Base-by-base conservation (phyloP, 768 basidiomycete genomes). In the Tricholoma bakamatsutake region DNA sequence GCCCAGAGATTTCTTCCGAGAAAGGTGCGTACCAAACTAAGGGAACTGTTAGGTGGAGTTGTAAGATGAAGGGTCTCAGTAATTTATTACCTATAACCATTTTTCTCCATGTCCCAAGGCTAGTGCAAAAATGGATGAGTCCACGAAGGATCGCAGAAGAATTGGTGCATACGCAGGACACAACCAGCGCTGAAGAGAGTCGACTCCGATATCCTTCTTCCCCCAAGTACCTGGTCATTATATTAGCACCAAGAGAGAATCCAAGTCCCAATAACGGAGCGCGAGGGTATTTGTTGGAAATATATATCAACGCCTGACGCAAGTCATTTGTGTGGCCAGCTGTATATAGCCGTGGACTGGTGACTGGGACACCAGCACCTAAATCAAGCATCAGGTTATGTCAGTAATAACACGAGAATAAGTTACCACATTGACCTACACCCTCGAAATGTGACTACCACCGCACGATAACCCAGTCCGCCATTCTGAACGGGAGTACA, bases 181-280 rank as follows among this genome's bases (percentile, higher is more conserved):
- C 64, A 31, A 73, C 77, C 66, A 78, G 80, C 27, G 76, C 85
- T 4, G 79, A 79, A 34, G 62, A 66, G 18, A 88, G 67, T 47
- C 82, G 76, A 65, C 81, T 78, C n/a, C 70, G 58, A 35, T 73
- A 73, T 6, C 85, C 82, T 63, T 90, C 84, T 67, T 90, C 83
- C 3, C 85, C 88, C 42, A 90, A 68, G 65, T 90, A 91, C 52
- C 87, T 78, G 15, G 88, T 83, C 61, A 93, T 70, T 35, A 93
- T 82, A 65, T 85, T 87, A 21, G 90, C 90, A 37, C 92, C 92
- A 31, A 93, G 77, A 10, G 88, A 91, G 73, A 91, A 93, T 3
- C 89, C 88, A 5, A 91, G 68, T 8, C 88, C 90, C 33, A 90
- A 69, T 12, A 93, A 69, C 1, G 84, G 86, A 1, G 91, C 87